Evolutionary conservation across 495 filamentous ascomycete genomes (phyloP), one percentile per base, ranked within the genome.

Genomic region (Geoglossum glabrum): DNA sequence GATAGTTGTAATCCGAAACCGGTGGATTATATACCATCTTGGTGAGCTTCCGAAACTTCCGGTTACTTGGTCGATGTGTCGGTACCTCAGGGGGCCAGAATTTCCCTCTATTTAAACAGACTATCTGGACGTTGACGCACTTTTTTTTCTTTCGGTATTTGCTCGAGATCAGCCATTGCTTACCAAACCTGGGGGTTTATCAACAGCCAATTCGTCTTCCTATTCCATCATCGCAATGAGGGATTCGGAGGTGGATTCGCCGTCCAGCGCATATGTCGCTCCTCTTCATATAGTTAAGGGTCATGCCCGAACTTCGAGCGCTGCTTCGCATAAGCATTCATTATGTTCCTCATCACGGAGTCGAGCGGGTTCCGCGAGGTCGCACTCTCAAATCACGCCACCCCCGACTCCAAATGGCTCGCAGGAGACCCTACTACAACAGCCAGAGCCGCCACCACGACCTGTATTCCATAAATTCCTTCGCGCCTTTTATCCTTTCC

Each of bases 401-500:
- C 56, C 56, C n/a, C 56, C 26, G 26, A 58, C 56, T 49, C 56
- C 56, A 27, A 45, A 58, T 33, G 43, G 28, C 43, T 38, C 54
- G 3, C 54, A 56, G 27, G 54, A 56, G 30, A 52, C 49, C 8
- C 17, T 45, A 38, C 30, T 56, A n/a, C 54, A 31, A 17, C 54
- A 56, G n/a, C 28, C 31, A 27, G 36, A 56, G n/a, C 47, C 26
- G 19, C 47, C 46, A 9, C 52, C 72, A 21, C 70, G 79, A 57
- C 75, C 80, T 27, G 74, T 88, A 58, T 97, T 96, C 66, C 87
- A 94, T 72, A 92, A 89, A 70, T 99, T 93, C 63, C 75, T 97
- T 25, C 85, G 92, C 61, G 93, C 92, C n/a, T 93, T 92, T 67
- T 94, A 93, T 68, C 85, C 87, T 21, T 99, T 94, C 65, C 83